Base-by-base conservation (phyloP, 1,284 basidiomycete species). In the Porodaedalea pini region DNA sequence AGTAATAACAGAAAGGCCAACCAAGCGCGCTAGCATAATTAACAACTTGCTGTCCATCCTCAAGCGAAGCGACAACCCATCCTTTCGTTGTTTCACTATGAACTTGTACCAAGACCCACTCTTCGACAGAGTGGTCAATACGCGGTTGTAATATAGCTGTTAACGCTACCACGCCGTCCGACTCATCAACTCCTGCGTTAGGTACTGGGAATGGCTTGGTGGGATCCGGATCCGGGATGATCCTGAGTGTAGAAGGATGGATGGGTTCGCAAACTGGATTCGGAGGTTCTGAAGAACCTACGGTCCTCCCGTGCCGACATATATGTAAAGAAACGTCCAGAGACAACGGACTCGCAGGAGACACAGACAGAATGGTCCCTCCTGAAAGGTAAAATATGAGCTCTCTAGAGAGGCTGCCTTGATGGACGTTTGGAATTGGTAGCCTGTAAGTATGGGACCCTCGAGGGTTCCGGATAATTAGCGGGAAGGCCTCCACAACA, bases 181-280 rank as follows among this genome's bases (percentile, higher is more conserved):
- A 85, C 67, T 91, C 88, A 57, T 88, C 85, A 0, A 78, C 68
- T 0, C 88, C 88, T 68, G 86, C 83, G 17, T 78, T 69, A 6
- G 86, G 83, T 0, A 79, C 70, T 3, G 88, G 89, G 63, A 90
- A 90, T 7, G 72, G 68, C 39, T 69, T 69, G 2, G 75, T 79
- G 7, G 74, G 71, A 5, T 74, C 64, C 21, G 85, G 83, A 62
- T 78, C 78, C 1, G 89, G 88, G 2, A 91, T 72, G 8, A 88
- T 75, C 65, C 77, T 82, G 32, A 88, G 70, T 2, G 70, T 70
- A 7, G 65, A 64, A 2, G 86, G 82, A 23, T 57, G 60, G 11
- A 84, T 66, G 3, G 72, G 53, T 3, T 60, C 61, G 66, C 86
- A 88, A 8, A 59, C 47, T 4, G 67, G 57, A 34, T 19, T 43